Percentiles rank a stretch among this genome's conserved stretches.
These are phyloP conservation scores for Trametes gibbosa DNA, from an alignment of 768 basidiomycete species.

Conservation along the genomic window DNA sequence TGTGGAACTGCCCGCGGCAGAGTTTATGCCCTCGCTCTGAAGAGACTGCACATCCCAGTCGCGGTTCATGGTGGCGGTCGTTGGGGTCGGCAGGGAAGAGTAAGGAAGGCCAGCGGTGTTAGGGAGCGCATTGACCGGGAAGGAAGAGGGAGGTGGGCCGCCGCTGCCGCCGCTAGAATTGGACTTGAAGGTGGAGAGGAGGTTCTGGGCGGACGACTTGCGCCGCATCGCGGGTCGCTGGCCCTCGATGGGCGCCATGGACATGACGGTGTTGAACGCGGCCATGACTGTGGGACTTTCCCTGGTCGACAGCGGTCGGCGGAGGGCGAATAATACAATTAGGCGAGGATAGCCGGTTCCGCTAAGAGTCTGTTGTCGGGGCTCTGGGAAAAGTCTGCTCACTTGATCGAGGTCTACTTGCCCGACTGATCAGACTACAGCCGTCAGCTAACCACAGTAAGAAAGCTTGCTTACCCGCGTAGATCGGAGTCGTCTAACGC, in stretches of 20 bases:
- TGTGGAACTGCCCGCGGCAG: slow-evolving; percentile 17
- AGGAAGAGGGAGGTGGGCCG: slow-evolving; percentile 18
- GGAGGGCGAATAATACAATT: slow-evolving; percentile 7
- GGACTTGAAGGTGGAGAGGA: slow-evolving; percentile 71
- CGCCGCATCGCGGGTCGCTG: slow-evolving; percentile 64
- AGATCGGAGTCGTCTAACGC: not conserved
- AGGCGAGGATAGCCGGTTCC: not conserved
- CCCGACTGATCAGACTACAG: not conserved
- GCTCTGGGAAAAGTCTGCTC: not conserved
- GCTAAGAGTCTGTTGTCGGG: not conserved
- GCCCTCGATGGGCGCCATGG: slow-evolving; percentile 26
- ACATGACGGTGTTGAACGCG: slow-evolving; percentile 27
- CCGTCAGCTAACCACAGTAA: not conserved
- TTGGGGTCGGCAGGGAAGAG: slow-evolving; percentile 24
- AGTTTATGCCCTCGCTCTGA: slow-evolving; percentile 41
- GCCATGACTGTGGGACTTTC: slow-evolving; percentile 19
- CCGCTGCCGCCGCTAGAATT: slow-evolving; percentile 2
- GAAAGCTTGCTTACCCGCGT: slow-evolving; percentile 12
- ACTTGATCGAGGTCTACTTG: not conserved
- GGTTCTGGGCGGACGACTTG: slow-evolving; percentile 83
- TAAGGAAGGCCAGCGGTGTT: slow-evolving; percentile 11
- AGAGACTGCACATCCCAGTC: slow-evolving; percentile 77
- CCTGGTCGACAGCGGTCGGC: slow-evolving; percentile 7
- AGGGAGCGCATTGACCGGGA: slow-evolving; percentile 21
- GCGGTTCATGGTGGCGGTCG: slow-evolving; percentile 37